A percentile compares a stretch with the other conserved stretches of the same genome.
Conservation (phyloP, 805 yeast species). For the Tetrapisispora namnaoensis region DNA sequence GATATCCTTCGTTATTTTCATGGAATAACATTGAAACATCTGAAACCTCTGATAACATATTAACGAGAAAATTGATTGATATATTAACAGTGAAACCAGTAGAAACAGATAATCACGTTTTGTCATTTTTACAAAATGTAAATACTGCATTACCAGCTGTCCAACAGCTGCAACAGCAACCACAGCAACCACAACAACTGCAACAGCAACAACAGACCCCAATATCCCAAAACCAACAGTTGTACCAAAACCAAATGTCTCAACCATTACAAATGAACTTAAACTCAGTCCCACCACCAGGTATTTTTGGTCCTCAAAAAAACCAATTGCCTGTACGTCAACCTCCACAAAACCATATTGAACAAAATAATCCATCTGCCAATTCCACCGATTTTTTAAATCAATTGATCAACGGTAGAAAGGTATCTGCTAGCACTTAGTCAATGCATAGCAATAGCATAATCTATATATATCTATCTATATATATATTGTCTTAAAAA, state of each 20-base stretch:
- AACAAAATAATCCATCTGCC: constrained; percentile 26
- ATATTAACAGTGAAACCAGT: constrained; percentile 30
- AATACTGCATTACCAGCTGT: constrained; percentile 7
- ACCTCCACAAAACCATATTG: constrained; percentile 6
- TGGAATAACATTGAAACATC: constrained; percentile 32
- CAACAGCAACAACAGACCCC: constrained; percentile 9
- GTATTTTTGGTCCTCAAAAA: constrained; percentile 7
- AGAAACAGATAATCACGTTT: constrained; percentile 24
- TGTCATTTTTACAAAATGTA: constrained; percentile 24
- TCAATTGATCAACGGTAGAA: constrained; percentile 77
- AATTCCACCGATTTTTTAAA: constrained; percentile 73
- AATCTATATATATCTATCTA: not conserved
- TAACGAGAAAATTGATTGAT: constrained; percentile 29
- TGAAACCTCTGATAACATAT: constrained; percentile 26
- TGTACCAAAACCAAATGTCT: constrained; percentile 11
- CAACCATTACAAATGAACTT: constrained; percentile 9
- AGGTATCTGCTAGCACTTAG: constrained; percentile 24
- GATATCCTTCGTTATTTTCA: constrained; percentile 41
- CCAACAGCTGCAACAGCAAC: constrained; percentile 18
- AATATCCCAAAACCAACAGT: constrained; percentile 1
- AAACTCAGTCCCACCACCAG: constrained; percentile 17
- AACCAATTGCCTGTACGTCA: constrained; percentile 6
- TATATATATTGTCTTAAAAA: too few relatives aligned
- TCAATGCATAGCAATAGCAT: not conserved
- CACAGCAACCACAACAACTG: constrained; percentile 9